Evolutionary conservation across 1,284 basidiomycete genomes (phyloP).

Genomic region (Cutaneotrichosporon spelunceum): DNA sequence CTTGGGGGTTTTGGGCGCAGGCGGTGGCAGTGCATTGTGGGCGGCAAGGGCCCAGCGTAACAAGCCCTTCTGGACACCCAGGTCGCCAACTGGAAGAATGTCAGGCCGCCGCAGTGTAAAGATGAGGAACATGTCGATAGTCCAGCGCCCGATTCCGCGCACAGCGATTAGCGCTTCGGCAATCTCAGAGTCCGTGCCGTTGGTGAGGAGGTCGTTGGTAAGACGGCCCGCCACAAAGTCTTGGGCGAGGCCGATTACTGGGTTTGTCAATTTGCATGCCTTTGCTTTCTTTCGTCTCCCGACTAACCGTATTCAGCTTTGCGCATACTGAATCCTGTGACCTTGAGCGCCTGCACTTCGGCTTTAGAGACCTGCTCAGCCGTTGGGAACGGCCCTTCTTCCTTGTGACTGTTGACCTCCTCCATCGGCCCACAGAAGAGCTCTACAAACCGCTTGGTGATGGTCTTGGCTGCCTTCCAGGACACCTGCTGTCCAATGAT

Average conservation of each 20-base stretch:
- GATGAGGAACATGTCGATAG: constrained; percentile 84
- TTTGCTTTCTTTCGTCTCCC: background rate
- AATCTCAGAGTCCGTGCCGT: constrained; percentile 70
- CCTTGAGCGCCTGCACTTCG: constrained; percentile 60
- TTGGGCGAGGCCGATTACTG: constrained; percentile 71
- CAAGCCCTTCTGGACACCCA: constrained; percentile 76
- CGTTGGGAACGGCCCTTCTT: constrained; percentile 60
- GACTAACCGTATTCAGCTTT: constrained; percentile 79
- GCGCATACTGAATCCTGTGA: constrained; percentile 70
- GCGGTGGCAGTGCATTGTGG: constrained; percentile 52
- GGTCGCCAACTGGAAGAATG: constrained; percentile 75
- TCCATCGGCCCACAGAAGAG: constrained; percentile 61
- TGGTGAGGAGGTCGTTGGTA: constrained; percentile 65
- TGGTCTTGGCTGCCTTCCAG: constrained; percentile 81
- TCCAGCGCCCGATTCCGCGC: constrained; percentile 67
- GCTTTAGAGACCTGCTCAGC: constrained; percentile 64
- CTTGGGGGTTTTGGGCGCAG: constrained; percentile 38
- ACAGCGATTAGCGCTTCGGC: constrained; percentile 70
- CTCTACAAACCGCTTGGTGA: constrained; percentile 75
- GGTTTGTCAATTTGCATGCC: background rate
- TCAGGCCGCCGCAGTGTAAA: constrained; percentile 78
- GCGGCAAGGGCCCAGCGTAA: constrained; percentile 69
- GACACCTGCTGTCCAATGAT: constrained; percentile 87
- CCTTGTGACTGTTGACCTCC: constrained; percentile 8
- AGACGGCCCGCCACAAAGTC: constrained; percentile 74